Conservation (phyloP, 176 grass and related monocot genomes). For the Cenchrus purpureus region DNA sequence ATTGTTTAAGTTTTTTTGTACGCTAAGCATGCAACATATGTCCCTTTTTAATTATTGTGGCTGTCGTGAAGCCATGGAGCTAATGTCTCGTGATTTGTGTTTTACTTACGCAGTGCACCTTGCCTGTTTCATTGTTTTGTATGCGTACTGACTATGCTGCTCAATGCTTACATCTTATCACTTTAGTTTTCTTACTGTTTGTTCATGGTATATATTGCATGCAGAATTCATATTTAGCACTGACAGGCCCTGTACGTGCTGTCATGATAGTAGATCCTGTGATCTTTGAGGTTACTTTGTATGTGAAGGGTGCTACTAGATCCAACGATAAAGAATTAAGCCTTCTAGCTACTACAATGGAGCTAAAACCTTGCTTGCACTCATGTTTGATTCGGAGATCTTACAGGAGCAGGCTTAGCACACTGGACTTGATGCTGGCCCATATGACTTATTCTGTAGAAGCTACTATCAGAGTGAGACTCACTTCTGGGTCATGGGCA, state of each 20-base stretch:
- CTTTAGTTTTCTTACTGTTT: slow-evolving; percentile 10
- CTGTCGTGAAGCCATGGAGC: background rate
- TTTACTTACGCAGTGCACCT: background rate
- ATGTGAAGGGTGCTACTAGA: slow-evolving; percentile 14
- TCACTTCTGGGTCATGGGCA: background rate
- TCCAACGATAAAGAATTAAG: slow-evolving; percentile 21
- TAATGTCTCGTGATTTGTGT: background rate
- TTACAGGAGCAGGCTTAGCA: slow-evolving; percentile 23
- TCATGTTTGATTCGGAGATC: background rate
- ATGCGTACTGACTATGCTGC: background rate
- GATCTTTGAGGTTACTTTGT: slow-evolving; percentile 12
- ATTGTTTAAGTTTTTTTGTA: background rate
- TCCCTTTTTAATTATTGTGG: background rate
- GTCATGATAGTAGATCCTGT: background rate
- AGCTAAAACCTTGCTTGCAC: background rate
- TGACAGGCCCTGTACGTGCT: slow-evolving; percentile 28
- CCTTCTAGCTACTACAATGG: background rate
- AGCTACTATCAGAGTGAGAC: slow-evolving; percentile 22
- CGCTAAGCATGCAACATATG: background rate
- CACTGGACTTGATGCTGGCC: slow-evolving; percentile 18
- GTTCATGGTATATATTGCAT: background rate
- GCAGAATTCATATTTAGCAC: slow-evolving; percentile 30
- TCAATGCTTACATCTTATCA: slow-evolving; percentile 25
- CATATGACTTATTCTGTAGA: slow-evolving; percentile 18
- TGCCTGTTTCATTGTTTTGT: background rate